A percentile compares a stretch with the other conserved stretches of the same genome.
Evolutionary conservation across 1,284 basidiomycete species (phyloP).

Genomic region (Ustilago shanxiensis): DNA sequence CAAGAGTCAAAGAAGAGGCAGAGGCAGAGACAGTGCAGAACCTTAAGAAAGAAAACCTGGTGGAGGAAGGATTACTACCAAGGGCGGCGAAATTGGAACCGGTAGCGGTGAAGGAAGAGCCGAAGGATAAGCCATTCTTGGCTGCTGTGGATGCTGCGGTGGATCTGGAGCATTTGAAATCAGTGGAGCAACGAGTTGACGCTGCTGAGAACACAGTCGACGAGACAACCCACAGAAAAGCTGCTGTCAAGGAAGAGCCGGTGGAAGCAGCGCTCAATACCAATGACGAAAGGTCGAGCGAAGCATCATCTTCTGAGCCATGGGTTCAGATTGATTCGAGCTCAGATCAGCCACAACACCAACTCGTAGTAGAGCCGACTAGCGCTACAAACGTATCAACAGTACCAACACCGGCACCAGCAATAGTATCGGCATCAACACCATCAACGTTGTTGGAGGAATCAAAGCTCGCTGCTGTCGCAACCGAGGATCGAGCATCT

Average conservation of each 20-base stretch:
- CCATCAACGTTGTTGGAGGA: neutral
- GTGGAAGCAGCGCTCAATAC: neutral
- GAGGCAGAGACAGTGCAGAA: neutral
- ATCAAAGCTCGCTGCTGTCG: too few species aligned
- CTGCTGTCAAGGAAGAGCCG: neutral
- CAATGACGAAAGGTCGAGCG: neutral
- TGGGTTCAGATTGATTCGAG: neutral
- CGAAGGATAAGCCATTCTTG: neutral
- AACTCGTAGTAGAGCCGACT: neutral
- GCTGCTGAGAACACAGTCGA: neutral
- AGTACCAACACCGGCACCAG: neutral
- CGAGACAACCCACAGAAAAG: too few species aligned
- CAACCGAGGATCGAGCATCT: too few species aligned
- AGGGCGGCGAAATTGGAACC: neutral
- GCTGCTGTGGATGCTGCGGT: neutral
- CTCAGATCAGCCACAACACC: neutral
- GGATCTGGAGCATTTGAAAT: neutral
- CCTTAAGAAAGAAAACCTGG: conserved; percentile 4
- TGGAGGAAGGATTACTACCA: neutral
- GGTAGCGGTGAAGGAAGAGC: neutral
- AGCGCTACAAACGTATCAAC: neutral
- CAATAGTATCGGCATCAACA: neutral
- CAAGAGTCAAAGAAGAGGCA: neutral
- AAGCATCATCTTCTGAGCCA: neutral
- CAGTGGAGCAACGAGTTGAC: neutral